Percentiles rank a stretch among this genome's conserved stretches.
Evolutionary conservation across 2,329 filamentous ascomycete species (phyloP).

Genomic region (Bipolaris gigantea): DNA sequence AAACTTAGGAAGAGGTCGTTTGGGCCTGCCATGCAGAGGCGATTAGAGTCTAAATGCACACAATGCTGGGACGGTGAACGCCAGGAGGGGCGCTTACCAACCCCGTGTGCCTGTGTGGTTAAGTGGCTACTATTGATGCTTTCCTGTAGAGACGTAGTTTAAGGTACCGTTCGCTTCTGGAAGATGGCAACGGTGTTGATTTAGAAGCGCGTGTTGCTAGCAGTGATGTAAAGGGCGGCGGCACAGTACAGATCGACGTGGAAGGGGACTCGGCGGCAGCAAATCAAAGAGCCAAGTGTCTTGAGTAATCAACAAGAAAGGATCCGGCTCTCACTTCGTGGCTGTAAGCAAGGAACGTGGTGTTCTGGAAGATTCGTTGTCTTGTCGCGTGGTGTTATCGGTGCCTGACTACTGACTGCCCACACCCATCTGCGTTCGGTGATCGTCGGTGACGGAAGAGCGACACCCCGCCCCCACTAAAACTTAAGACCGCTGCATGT

Average conservation of each 20-base stretch:
- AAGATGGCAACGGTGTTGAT: neutral
- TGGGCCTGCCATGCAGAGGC: slow-evolving; percentile 36
- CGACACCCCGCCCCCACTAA: slow-evolving; percentile 27
- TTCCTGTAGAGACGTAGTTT: too few relatives aligned
- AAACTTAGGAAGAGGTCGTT: slow-evolving; percentile 36
- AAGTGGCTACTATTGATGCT: neutral
- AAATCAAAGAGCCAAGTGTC: neutral
- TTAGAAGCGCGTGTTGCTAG: neutral
- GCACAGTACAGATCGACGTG: neutral
- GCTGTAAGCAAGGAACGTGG: neutral
- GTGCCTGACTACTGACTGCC: slow-evolving; percentile 17
- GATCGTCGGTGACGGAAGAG: slow-evolving; percentile 20
- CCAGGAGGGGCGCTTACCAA: slow-evolving; percentile 23
- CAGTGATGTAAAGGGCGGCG: neutral
- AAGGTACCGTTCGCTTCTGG: neutral
- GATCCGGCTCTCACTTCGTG: neutral
- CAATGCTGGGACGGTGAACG: slow-evolving; percentile 15
- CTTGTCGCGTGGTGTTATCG: slow-evolving; percentile 14
- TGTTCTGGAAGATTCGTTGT: slow-evolving; percentile 34
- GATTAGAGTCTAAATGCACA: slow-evolving; percentile 20
- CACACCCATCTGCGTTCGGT: slow-evolving; percentile 1
- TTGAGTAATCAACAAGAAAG: neutral
- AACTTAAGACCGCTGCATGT: slow-evolving; percentile 11
- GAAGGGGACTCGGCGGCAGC: neutral
- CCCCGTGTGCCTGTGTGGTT: neutral